Base-by-base conservation (phyloP, 108 stramenopile species). In the Conticribra weissflogii region DNA sequence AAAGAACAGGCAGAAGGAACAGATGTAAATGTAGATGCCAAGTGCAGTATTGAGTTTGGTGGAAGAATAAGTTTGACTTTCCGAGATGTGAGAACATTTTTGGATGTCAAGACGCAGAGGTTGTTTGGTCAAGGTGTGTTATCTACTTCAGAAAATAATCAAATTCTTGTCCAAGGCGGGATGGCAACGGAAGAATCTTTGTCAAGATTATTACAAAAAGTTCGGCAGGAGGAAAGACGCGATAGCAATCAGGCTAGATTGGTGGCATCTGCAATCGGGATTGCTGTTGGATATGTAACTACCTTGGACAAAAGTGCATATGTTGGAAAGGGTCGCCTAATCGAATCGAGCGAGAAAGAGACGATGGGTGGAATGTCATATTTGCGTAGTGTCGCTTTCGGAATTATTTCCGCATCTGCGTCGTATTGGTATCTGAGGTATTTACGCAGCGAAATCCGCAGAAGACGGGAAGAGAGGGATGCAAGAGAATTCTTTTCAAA, bases 401-500 rank as follows among this genome's bases (percentile, higher is more conserved):
- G 34, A 15, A 62, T 49, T 19, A 74, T 74, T 33, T 48, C 73
- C 16, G 54, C 77, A 22, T 34, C 51, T 3, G 69, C 58, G 0
- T 76, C 64, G 0, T 76, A 84, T 28, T 71, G 76, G 33, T 60
- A 74, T 22, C 55, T 84, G 16, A 30, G 59, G 23, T 69, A 59
- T 14, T 18, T 52, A 17, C 58, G 56, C 23, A 67, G 71, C 28
- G 68, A 63, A 59, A 51, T 24, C 1, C 71, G 77, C 16, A 33
- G 31, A 27, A 44, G 54, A 46, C 27, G 50, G 8, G 86, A 91
- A 47, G 90, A 91, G 62, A 58, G 57, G 29, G 63, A 61, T 28
- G 90, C 90, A 18, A 55, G 90, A 50, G 72, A 75, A 4, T 91
- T 91, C 81, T 91, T 91, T 63, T 85, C 86, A 21, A 88, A 75